Conservation (phyloP, 78 protist genomes). For the Anaeramoeba flamelloides region DNA sequence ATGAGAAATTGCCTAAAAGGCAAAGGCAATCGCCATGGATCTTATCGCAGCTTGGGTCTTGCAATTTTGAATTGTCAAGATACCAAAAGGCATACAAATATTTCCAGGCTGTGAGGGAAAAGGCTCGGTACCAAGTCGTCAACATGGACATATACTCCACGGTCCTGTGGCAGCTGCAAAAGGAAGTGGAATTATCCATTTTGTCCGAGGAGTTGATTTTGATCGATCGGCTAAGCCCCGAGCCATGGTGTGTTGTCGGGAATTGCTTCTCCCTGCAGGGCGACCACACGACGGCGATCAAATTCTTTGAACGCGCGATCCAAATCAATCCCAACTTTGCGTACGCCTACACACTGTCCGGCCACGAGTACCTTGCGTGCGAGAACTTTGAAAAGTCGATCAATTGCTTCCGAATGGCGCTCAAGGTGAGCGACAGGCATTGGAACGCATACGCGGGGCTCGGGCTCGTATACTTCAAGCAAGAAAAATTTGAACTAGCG, state of each 20-base stretch:
- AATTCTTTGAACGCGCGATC: slow-evolving; percentile 38
- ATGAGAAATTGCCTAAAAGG: slow-evolving; percentile 2
- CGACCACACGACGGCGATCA: slow-evolving; percentile 60
- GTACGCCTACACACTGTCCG: slow-evolving; percentile 67
- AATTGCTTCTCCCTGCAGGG: slow-evolving; percentile 51
- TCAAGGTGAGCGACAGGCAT: slow-evolving; percentile 50
- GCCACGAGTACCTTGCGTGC: slow-evolving; percentile 59
- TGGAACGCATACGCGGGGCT: slow-evolving; percentile 64
- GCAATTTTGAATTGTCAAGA: slow-evolving; percentile 17
- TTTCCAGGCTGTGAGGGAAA: slow-evolving; percentile 8
- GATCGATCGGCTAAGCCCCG: slow-evolving; percentile 44
- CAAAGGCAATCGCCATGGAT: slow-evolving; percentile 21
- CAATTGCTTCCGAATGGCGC: slow-evolving; percentile 40
- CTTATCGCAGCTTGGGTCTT: slow-evolving; percentile 1
- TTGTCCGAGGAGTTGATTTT: slow-evolving; percentile 43
- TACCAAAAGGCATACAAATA: slow-evolving; percentile 10
- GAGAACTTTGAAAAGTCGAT: slow-evolving; percentile 63
- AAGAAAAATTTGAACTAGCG: slow-evolving; percentile 63
- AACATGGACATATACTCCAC: slow-evolving; percentile 60
- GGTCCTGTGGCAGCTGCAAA: slow-evolving; percentile 59
- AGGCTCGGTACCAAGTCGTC: slow-evolving; percentile 23
- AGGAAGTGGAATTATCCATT: slow-evolving; percentile 42
- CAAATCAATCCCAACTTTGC: slow-evolving; percentile 40
- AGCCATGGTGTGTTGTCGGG: slow-evolving; percentile 55
- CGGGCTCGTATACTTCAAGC: slow-evolving; percentile 43